phyloP scores from a whole-genome alignment of 805 yeast genomes.

The Suhomyces sp. region DNA sequence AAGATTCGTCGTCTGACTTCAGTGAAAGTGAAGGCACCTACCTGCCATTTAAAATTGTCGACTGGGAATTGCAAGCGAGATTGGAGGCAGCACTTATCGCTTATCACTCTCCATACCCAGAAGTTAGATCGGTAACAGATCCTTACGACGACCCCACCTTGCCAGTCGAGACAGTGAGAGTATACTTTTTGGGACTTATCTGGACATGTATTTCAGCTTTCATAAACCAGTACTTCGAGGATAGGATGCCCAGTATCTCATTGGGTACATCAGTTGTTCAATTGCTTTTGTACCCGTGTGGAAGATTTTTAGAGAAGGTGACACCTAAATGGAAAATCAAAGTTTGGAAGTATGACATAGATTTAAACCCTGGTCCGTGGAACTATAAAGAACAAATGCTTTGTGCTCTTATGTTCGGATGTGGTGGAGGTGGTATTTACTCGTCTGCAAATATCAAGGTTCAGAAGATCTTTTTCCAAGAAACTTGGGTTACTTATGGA shows the following conservation, averaged over 20 bases:
- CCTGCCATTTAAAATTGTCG: conserved; percentile 2
- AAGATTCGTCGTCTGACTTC: background rate
- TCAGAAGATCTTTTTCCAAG: conserved; percentile 12
- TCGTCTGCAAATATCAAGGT: conserved; percentile 2
- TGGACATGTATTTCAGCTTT: conserved; percentile 16
- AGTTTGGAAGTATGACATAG: conserved; percentile 18
- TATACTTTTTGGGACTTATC: conserved; percentile 17
- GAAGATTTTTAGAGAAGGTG: conserved; percentile 9
- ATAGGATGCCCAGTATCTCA: conserved; percentile 15
- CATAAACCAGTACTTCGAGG: conserved; percentile 15
- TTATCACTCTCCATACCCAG: conserved; percentile 31
- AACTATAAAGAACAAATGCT: conserved; percentile 7
- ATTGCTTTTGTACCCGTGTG: conserved; percentile 18
- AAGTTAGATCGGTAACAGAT: conserved; percentile 31
- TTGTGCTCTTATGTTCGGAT: conserved; percentile 1
- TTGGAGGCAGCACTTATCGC: conserved; percentile 19
- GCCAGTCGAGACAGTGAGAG: conserved; percentile 37
- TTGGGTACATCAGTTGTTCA: conserved; percentile 14
- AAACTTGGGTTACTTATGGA: conserved; percentile 16
- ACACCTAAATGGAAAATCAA: conserved; percentile 16
- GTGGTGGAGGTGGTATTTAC: conserved; percentile 34
- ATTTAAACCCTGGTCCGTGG: conserved; percentile 31
- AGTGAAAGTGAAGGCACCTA: background rate
- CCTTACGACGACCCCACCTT: conserved; percentile 22
- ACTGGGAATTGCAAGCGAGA: conserved; percentile 17